Conservation (phyloP, 2,329 filamentous ascomycete genomes). For the Fusarium sp. region DNA sequence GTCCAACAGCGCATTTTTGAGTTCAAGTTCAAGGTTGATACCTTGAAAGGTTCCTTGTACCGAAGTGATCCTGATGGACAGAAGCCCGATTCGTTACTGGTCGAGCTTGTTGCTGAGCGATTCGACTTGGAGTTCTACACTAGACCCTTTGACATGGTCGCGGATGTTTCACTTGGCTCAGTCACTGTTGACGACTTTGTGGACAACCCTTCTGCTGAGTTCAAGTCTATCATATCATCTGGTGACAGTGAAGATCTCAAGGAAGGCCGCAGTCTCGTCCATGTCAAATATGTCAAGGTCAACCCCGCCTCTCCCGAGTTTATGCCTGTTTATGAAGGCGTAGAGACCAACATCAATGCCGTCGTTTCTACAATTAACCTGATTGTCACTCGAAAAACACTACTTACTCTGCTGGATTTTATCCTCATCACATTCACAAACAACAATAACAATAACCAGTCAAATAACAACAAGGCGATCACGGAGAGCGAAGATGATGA, state of each 20-base stretch:
- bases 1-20: constrained; percentile 93
- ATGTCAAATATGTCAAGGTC: constrained; percentile 89
- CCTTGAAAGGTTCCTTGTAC: constrained; percentile 91
- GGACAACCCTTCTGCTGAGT: constrained; percentile 86
- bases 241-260: constrained; percentile 76
- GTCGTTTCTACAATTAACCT: constrained; percentile 95
- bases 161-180: constrained; percentile 87
- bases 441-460: constrained; percentile 57
- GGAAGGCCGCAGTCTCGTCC: constrained; percentile 83
- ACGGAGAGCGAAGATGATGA: constrained; percentile 52
- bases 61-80: constrained; percentile 82
- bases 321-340: constrained; percentile 88
- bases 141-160: constrained; percentile 90
- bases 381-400: constrained; percentile 90
- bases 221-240: constrained; percentile 97
- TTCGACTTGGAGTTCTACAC: constrained; percentile 91
- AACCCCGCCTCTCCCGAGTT: constrained; percentile 94
- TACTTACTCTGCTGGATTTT: constrained; percentile 93
- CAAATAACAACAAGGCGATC: constrained; percentile 51
- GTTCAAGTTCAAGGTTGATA: constrained; percentile 96
- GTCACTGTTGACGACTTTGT: constrained; percentile 95
- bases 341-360: constrained; percentile 92
- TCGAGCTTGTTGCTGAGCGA: constrained; percentile 89
- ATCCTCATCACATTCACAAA: constrained; percentile 89
- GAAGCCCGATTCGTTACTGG: constrained; percentile 82